Percentiles rank a stretch among this genome's conserved stretches.
These are phyloP conservation scores for Tricholomella constricta DNA, from an alignment of 768 basidiomycete genomes.

Conservation along the genomic window DNA sequence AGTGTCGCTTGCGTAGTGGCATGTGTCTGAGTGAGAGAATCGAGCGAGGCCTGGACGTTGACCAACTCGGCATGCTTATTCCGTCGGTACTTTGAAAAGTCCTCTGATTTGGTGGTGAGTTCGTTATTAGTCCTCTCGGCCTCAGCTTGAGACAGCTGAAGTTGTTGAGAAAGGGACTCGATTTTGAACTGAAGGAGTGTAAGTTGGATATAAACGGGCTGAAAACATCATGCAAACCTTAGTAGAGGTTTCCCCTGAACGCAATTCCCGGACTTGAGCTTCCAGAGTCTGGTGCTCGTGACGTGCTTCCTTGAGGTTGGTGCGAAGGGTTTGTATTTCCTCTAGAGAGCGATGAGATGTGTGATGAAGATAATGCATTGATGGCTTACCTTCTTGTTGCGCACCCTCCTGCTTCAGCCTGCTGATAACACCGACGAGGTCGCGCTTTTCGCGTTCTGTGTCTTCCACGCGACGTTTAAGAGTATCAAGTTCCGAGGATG, in stretches of 20 bases:
- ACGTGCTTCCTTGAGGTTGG: conserved; percentile 71
- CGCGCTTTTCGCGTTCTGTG: conserved; percentile 87
- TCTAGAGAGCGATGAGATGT: conserved; percentile 42
- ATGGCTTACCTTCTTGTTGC: conserved; percentile 69
- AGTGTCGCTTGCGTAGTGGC: conserved; percentile 68
- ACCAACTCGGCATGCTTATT: conserved; percentile 78
- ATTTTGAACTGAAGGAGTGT: conserved; percentile 70
- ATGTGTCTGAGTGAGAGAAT: conserved; percentile 68
- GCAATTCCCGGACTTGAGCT: conserved; percentile 68
- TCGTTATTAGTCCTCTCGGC: conserved; percentile 70
- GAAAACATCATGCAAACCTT: conserved; percentile 47
- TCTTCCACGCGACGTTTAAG: conserved; percentile 68
- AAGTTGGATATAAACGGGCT: background rate
- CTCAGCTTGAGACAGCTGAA: conserved; percentile 76
- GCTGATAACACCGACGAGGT: conserved; percentile 81
- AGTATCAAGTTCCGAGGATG: conserved; percentile 60
- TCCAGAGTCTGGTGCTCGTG: conserved; percentile 73
- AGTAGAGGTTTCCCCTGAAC: conserved; percentile 74
- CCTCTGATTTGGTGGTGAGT: conserved; percentile 72
- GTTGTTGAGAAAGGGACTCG: conserved; percentile 80
- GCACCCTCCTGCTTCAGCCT: conserved; percentile 75
- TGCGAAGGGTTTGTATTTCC: conserved; percentile 69
- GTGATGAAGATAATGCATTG: conserved; percentile 1
- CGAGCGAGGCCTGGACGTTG: conserved; percentile 75
- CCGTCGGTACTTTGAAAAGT: conserved; percentile 82